phyloP scores from a whole-genome alignment of 164 flowering plant species.

The Cinnamomum micranthum region DNA sequence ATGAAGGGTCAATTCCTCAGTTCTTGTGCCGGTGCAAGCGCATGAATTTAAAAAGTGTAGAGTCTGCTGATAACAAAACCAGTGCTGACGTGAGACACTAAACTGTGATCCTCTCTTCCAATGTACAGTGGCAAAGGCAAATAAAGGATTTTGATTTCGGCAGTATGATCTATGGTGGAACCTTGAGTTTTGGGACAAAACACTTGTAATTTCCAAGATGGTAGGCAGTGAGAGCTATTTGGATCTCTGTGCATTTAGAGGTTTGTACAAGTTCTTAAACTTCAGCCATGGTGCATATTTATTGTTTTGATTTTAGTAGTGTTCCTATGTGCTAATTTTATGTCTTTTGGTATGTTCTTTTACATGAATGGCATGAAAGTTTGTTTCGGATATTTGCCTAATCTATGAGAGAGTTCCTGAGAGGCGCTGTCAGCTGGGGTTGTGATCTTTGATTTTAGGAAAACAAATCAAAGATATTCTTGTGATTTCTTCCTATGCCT shows the following conservation, averaged over 20 bases:
- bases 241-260: neutral
- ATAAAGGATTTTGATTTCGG: neutral
- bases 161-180: neutral
- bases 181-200: neutral
- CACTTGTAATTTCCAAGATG: neutral
- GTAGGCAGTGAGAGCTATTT: neutral
- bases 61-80: neutral
- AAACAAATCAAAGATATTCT: no score
- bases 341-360: no score
- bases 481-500: no score
- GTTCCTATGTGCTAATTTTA: neutral
- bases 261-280: neutral
- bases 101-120: neutral
- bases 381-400: no score
- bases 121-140: conserved; percentile 3
- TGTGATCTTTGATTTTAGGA: no score
- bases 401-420: no score
- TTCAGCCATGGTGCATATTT: neutral
- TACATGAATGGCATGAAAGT: no score
- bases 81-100: neutral
- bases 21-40: conserved; percentile 73
- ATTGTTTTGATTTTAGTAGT: neutral
- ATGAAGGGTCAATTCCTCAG: conserved; percentile 67
- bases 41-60: conserved; percentile 5
- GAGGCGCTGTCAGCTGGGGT: no score